A percentile compares a stretch with the other conserved stretches of the same genome.
These are phyloP conservation scores for Crataegus laevigata DNA, from an alignment of 306 rosid genomes.

Conservation along the genomic window DNA sequence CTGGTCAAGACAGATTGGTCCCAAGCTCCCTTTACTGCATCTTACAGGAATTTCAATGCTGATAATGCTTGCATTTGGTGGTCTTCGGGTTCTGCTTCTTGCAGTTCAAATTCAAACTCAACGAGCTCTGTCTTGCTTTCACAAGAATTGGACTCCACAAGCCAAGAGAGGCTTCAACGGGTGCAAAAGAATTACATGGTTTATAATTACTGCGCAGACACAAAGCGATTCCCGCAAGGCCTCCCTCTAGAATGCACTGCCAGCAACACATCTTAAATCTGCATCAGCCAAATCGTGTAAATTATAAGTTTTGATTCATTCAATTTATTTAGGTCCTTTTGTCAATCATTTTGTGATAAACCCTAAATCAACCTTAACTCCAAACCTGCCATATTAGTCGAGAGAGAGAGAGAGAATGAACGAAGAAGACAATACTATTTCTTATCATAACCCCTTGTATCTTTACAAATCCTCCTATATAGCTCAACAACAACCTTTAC, in stretches of 20 bases:
- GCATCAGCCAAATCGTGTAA: neutral
- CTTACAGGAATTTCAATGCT: conserved; percentile 13
- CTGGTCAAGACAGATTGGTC: too few species aligned
- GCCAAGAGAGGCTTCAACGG: conserved; percentile 38
- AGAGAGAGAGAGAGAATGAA: too few species aligned
- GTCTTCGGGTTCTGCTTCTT: conserved; percentile 39
- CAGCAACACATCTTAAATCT: conserved; percentile 9
- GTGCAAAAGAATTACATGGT: conserved; percentile 61
- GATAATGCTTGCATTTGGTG: conserved; percentile 49
- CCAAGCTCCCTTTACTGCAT: too few species aligned
- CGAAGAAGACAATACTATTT: too few species aligned
- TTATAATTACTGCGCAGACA: conserved; percentile 58
- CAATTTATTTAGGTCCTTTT: neutral
- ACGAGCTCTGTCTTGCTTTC: conserved; percentile 35
- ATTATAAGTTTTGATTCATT: neutral
- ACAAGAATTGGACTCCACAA: conserved; percentile 34
- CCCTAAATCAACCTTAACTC: too few species aligned
- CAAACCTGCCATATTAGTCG: too few species aligned
- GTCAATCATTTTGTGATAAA: too few species aligned
- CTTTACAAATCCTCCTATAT: too few species aligned
- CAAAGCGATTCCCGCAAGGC: conserved; percentile 56
- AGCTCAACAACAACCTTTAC: too few species aligned
- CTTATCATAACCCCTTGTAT: too few species aligned
- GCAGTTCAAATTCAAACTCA: conserved; percentile 22
- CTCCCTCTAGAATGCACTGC: conserved; percentile 52